Evolutionary conservation across 1,139 yeast genomes (phyloP).

Genomic region (Magnusiomyces paraingens): DNA sequence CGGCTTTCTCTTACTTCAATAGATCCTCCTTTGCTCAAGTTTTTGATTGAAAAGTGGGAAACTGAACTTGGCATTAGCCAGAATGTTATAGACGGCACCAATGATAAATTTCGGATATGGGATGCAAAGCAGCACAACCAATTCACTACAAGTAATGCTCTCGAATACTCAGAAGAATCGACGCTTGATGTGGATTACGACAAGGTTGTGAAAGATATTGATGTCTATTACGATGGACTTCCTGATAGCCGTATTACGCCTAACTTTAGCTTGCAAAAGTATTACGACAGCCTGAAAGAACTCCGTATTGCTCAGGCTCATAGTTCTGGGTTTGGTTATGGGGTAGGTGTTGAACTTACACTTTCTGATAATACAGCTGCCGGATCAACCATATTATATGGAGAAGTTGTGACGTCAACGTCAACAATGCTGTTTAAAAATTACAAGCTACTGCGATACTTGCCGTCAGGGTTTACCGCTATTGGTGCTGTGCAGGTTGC

Average conservation of each 20-base stretch:
- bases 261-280: slow-evolving; percentile 57
- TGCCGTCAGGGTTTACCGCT: slow-evolving; percentile 70
- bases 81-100: slow-evolving; percentile 8
- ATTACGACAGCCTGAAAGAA: slow-evolving; percentile 43
- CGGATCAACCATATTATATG: slow-evolving; percentile 65
- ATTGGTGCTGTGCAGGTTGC: slow-evolving; percentile 79
- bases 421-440: slow-evolving; percentile 72
- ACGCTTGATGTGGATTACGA: slow-evolving; percentile 40
- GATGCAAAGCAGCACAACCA: slow-evolving; percentile 6
- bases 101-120: slow-evolving; percentile 14
- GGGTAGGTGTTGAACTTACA: slow-evolving; percentile 21
- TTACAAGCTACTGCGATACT: slow-evolving; percentile 45
- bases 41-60: slow-evolving; percentile 32
- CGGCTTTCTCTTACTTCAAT: slow-evolving; percentile 48
- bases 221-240: slow-evolving; percentile 42
- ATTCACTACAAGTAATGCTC: not conserved
- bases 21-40: slow-evolving; percentile 22
- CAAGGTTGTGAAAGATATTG: slow-evolving; percentile 48
- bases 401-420: slow-evolving; percentile 89
- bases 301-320: slow-evolving; percentile 26
- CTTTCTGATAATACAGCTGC: slow-evolving; percentile 30
- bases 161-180: not conserved
- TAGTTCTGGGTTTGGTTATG: slow-evolving; percentile 22
- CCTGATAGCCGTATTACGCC: slow-evolving; percentile 50
- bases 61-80: slow-evolving; percentile 4